Percentiles rank a stretch among this genome's conserved stretches.
Conservation (phyloP, 305 asterid genomes). For the Fraxinus sp. region DNA sequence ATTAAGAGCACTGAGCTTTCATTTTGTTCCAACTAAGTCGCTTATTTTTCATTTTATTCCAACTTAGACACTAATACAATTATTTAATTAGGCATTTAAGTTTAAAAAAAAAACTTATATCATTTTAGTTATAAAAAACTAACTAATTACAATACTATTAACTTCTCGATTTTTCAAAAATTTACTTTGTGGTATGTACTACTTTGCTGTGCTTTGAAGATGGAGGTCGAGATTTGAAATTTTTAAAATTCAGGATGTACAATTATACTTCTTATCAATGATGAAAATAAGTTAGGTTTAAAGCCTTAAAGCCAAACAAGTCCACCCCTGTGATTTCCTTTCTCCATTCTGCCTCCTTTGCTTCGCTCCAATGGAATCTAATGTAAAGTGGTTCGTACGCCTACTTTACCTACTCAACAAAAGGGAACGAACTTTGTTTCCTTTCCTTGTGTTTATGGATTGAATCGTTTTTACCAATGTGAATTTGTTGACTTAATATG, state of each 20-base stretch:
- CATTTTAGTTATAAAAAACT: neutral
- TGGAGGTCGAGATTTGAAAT: neutral
- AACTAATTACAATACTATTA: neutral
- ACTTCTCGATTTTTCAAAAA: neutral
- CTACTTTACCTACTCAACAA: neutral
- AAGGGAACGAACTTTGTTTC: neutral
- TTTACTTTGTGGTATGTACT: neutral
- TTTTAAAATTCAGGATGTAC: neutral
- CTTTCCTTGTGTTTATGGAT: neutral
- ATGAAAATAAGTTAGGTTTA: neutral
- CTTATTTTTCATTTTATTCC: neutral
- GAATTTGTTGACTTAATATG: neutral
- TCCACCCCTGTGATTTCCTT: neutral
- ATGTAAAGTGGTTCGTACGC: neutral
- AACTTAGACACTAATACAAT: neutral
- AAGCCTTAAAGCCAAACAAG: neutral
- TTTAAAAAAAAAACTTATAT: no score
- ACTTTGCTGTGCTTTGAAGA: neutral
- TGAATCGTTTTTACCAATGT: neutral
- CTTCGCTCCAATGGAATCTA: neutral
- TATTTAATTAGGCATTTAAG: neutral
- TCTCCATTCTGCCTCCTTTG: neutral
- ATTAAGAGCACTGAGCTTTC: neutral
- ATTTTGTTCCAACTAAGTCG: neutral
- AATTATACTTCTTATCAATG: neutral